Base-by-base conservation (phyloP, 108 stramenopile species). In the Cylindrotheca closterium region DNA sequence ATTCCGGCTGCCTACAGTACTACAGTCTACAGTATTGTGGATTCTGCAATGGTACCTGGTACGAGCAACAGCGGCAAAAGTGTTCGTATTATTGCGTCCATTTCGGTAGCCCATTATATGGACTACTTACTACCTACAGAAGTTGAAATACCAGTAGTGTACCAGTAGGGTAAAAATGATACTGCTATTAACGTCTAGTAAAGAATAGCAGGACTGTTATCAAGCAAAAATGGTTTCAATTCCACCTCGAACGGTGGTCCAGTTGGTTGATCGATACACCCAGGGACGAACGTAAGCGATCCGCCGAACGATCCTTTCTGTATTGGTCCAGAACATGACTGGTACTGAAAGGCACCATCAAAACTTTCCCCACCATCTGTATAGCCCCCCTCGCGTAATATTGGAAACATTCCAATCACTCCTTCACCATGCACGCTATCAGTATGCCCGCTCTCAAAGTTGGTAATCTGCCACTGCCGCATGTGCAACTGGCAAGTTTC, bases 391-490 rank as follows among this genome's bases (percentile, higher is more conserved):
- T 82, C 85, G 27, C 12, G 10, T 25, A 86, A 56, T 0, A 83
- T 53, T 18, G 85, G 85, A 63, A 71, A 81, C 51, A 68, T 47
- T 33, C 81, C 81, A 55, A 80, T 70, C 4, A 86, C 79, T 25
- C 81, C 81, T 46, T 78, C 79, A 12, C 85, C 81, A 63, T 67
- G 58, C n/a, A 70, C 74, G 18, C 46, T 27, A 19, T 68, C 31
- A 1, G 63, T 56, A 49, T 47, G 28, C 30, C 28, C 63, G 15
- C 52, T 31, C 47, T 26, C 17, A 22, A 19, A 23, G 25, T 75
- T 27, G n/a, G 63, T 67, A 30, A 82, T 66, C 29, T 47, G 65
- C 85, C 85, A 86, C 55, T 86, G 71, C 4, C 81, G 65, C 18
- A 74, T 67, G 10, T 46, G 31, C 22, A 86, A 51, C 47, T 86